Percentiles rank a stretch among this genome's conserved stretches.
These are phyloP conservation scores for Luzula sylvatica DNA, from an alignment of 176 grass and related monocot species.

Conservation along the genomic window DNA sequence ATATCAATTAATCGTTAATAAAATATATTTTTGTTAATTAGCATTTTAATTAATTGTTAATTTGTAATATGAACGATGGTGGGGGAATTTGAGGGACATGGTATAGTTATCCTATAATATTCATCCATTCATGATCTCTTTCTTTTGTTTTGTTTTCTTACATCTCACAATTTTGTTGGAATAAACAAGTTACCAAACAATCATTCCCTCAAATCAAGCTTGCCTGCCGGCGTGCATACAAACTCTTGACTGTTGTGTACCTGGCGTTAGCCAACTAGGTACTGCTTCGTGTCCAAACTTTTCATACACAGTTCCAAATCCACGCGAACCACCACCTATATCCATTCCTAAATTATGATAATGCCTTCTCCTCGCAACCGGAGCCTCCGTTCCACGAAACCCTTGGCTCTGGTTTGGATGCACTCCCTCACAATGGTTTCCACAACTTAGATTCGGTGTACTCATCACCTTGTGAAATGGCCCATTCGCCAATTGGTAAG, in stretches of 20 bases:
- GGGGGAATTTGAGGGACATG: too few species aligned
- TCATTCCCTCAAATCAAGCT: background rate
- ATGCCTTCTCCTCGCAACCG: background rate
- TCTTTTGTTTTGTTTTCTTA: too few species aligned
- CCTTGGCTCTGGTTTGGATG: background rate
- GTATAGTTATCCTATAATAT: too few species aligned
- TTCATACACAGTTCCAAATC: background rate
- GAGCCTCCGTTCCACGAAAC: background rate
- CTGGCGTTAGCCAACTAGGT: background rate
- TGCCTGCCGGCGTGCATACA: background rate
- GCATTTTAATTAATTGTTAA: too few species aligned
- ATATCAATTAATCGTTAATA: too few species aligned
- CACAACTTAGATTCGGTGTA: slow-evolving; percentile 5
- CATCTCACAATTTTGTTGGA: too few species aligned
- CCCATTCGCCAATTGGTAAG: background rate
- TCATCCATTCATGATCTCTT: too few species aligned
- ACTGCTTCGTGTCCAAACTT: background rate
- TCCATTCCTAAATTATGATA: slow-evolving; percentile 9
- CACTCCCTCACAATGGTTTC: background rate
- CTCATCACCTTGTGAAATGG: slow-evolving; percentile 4
- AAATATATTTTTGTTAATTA: too few species aligned
- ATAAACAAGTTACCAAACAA: background rate
- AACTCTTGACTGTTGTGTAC: background rate
- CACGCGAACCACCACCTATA: background rate
- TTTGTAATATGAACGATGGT: too few species aligned